Evolutionary conservation across 2,329 filamentous ascomycete species (phyloP), one percentile per base, ranked within the genome.

Genomic region (Escovopsis sp.): DNA sequence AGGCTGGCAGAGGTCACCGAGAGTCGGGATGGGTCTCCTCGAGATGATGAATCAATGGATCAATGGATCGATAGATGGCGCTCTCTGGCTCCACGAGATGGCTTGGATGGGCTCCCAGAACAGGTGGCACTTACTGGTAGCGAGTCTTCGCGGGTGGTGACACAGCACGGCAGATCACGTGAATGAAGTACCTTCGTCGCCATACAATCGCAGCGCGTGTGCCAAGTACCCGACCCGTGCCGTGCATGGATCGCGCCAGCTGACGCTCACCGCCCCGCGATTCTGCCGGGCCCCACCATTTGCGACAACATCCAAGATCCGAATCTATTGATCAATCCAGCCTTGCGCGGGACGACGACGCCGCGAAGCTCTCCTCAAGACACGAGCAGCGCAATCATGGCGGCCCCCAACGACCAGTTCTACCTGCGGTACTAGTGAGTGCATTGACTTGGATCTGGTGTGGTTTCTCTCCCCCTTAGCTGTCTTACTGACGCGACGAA

Each of bases 371-470:
- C 25, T 40, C 25, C 35, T 15, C 27, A 12, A 27, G 25, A n/a
- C 14, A 15, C n/a, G 12, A 25, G 24, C 43, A 42, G 47, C 49
- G 52, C 51, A 51, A 67, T 56, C 45, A 87, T 82, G 72, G 68
- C 82, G 52, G 68, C 73, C 44, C 64, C 71, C 53, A 82, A 74
- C 61, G 88, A 95, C 54, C 81, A 83, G 7, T 96, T 98, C 61
- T 98, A 98, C 57, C 68, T 98, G 51, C 81, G 91, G 55, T 98
- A 98, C 72, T 98, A 98, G 89, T 95, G 76, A 61, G 83, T 61
- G 31, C 47, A n/a, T n/a, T n/a, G n/a, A n/a, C n/a, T n/a, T n/a
- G n/a, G n/a, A n/a, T n/a, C n/a, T n/a, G n/a, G n/a, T n/a, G n/a
- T n/a, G n/a, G n/a, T n/a, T n/a, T n/a, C n/a, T n/a, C n/a, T n/a